Evolutionary conservation across 2,329 filamentous ascomycete genomes (phyloP).

Genomic region (Emydomyces testavorans): DNA sequence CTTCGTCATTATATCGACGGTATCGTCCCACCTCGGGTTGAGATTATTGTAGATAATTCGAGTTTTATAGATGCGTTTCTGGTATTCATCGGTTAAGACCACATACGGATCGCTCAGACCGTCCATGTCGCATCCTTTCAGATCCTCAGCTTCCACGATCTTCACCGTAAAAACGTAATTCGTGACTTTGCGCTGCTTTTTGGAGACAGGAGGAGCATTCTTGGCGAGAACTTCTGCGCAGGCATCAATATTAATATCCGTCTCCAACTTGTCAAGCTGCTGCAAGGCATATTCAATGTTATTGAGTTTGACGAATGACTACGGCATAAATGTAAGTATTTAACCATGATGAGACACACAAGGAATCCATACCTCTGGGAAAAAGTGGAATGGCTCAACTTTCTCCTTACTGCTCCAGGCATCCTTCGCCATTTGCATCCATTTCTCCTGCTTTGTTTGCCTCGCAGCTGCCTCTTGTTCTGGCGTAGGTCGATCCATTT

Average conservation of each 20-base stretch:
- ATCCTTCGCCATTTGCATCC: constrained; percentile 86
- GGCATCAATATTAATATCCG: constrained; percentile 78
- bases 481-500: constrained; percentile 86
- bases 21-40: constrained; percentile 94
- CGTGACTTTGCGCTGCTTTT: constrained; percentile 55
- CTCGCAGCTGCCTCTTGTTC: constrained; percentile 69
- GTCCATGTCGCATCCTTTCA: constrained; percentile 95
- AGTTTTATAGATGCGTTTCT: constrained; percentile 91
- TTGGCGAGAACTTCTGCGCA: constrained; percentile 72
- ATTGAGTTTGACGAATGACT: constrained; percentile 97
- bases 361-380: constrained; percentile 55
- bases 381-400: constrained; percentile 93
- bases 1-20: constrained; percentile 86
- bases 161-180: constrained; percentile 99
- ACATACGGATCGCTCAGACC: constrained; percentile 94
- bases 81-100: constrained; percentile 91
- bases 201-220: constrained; percentile 59
- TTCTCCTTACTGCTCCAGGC: constrained; percentile 86
- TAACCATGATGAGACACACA: not conserved
- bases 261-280: constrained; percentile 81
- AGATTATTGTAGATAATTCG: constrained; percentile 80
- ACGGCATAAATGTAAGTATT: constrained; percentile 4
- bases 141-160: constrained; percentile 91
- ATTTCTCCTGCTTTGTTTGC: constrained; percentile 80
- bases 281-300: constrained; percentile 92